phyloP scores from a whole-genome alignment of 1,139 yeast species.

The Casaregolazyma lundiana region DNA sequence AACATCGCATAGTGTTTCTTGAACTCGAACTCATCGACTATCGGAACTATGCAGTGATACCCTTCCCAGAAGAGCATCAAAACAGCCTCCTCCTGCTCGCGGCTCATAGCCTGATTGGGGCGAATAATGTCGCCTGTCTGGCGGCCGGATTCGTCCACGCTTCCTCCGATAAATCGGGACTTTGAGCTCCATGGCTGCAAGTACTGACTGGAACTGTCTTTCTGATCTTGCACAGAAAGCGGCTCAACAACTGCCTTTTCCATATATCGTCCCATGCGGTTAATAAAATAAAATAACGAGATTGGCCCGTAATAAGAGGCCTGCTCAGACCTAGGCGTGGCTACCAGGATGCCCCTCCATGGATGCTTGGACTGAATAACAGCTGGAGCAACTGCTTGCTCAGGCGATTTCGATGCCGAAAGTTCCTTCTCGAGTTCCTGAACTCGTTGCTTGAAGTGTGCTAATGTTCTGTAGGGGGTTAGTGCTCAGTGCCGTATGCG shows the following conservation, averaged over 20 bases:
- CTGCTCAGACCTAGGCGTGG: neutral
- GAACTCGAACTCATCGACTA: neutral
- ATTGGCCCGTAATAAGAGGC: neutral
- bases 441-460: neutral
- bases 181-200: neutral
- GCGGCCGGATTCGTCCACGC: neutral
- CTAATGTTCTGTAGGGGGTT: neutral
- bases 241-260: neutral
- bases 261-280: neutral
- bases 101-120: neutral
- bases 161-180: neutral
- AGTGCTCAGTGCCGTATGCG: neutral
- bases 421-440: neutral
- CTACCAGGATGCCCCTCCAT: neutral
- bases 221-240: neutral
- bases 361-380: neutral
- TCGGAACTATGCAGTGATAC: neutral
- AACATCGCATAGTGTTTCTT: neutral
- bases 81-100: neutral
- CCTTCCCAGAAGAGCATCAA: neutral
- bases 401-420: neutral
- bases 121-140: neutral
- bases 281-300: neutral
- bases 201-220: neutral
- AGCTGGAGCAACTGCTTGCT: neutral